Evolutionary conservation across 2,329 filamentous ascomycete genomes (phyloP), one percentile per base, ranked within the genome.

Genomic region (Alternaria hordeiaustralica): DNA sequence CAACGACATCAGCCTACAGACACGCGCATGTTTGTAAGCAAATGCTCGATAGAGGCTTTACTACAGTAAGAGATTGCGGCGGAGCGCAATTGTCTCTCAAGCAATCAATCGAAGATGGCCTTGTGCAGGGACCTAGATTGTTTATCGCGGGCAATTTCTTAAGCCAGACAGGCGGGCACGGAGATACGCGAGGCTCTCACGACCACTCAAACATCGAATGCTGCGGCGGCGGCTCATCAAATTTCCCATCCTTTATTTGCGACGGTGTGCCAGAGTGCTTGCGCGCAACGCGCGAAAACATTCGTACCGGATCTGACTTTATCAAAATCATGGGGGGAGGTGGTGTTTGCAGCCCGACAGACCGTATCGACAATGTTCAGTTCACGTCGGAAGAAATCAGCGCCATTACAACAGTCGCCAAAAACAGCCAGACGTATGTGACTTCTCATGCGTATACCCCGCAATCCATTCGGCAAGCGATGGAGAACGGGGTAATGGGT

Each of bases 261-360:
- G 28, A 30, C 11, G 28, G 28, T 30, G 28, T 30, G 2, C 28
- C 28, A 30, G 28, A 30, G 11, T 30, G 28, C 11, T 30, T 30
- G 28, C 28, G 28, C 28, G 44, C 44, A 21, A 23, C 3, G 75
- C 81, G 87, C 3, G 86, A 88, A 55, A 84, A 89, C 71, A 73
- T 90, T 0, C 80, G 87, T 3, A 80, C 77, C 9, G 87, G 87
- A 2, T 85, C 86, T 1, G 86, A 89, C 69, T 89, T 89, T 67
- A 83, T 90, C 74, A 89, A 89, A 74, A 87, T 90, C 65, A 89
- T 89, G 86, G 81, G 81, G 1, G 83, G 83, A 6, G 87, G 88
- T 2, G 87, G 88, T 9, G 87, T 89, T 2, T 82, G 84, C 0
- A 85, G 82, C 11, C 86, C 86, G 0, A 87, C 86, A 0, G 87